A percentile compares a stretch with the other conserved stretches of the same genome.
These are phyloP conservation scores for Oxytropis ochrocephala DNA, from an alignment of 306 rosid genomes.

Conservation along the genomic window DNA sequence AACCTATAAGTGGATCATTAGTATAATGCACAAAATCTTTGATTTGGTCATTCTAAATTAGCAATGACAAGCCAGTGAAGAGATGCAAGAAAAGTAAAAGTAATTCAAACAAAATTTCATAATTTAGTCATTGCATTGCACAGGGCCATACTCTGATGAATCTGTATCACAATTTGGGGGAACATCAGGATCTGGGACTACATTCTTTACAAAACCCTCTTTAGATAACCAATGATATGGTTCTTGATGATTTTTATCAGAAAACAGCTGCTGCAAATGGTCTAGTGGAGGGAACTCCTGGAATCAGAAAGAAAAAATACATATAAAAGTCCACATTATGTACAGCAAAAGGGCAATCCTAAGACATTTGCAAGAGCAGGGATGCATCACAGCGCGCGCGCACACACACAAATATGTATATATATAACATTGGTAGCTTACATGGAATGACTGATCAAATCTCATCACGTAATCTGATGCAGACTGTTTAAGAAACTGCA, in stretches of 20 bases:
- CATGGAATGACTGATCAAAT: constrained; percentile 74
- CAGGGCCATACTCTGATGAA: constrained; percentile 64
- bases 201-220: constrained; percentile 54
- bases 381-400: no score
- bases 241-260: constrained; percentile 46
- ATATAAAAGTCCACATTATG: background rate
- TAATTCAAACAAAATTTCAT: background rate
- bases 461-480: constrained; percentile 63
- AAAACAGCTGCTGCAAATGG: constrained; percentile 73
- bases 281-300: constrained; percentile 72
- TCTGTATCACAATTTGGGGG: constrained; percentile 60
- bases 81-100: background rate
- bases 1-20: constrained; percentile 45
- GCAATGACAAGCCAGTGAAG: background rate
- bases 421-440: constrained; percentile 35
- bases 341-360: constrained; percentile 4
- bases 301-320: constrained; percentile 21
- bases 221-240: constrained; percentile 43
- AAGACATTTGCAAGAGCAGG: constrained; percentile 1
- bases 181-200: constrained; percentile 79
- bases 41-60: constrained; percentile 4
- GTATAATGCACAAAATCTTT: constrained; percentile 15
- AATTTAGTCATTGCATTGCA: constrained; percentile 4
- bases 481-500: constrained; percentile 85
- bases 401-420: no score